These are phyloP conservation scores for Candida tammaniensis DNA, from an alignment of 805 yeast genomes.

Conservation along the genomic window DNA sequence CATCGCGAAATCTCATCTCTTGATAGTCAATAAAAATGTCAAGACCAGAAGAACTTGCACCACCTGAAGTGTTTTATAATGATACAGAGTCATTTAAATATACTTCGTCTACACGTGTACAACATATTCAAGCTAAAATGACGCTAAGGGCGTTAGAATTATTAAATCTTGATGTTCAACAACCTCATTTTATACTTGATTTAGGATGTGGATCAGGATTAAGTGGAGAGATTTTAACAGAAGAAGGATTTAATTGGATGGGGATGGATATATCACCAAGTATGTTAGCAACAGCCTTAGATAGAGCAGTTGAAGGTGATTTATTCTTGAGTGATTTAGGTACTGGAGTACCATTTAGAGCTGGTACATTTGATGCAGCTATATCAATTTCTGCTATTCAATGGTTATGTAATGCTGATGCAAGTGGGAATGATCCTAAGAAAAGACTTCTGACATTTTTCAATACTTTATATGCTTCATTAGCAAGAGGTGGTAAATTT, in stretches of 20 bases:
- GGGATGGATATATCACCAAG: conserved; percentile 97
- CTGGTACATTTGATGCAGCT: conserved; percentile 96
- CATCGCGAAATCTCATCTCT: conserved; percentile 1
- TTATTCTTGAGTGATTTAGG: conserved; percentile 91
- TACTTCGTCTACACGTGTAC: conserved; percentile 92
- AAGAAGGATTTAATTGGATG: conserved; percentile 92
- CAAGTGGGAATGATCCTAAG: conserved; percentile 77
- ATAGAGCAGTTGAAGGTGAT: conserved; percentile 92
- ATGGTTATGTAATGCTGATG: conserved; percentile 97
- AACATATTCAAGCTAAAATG: conserved; percentile 98
- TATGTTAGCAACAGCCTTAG: conserved; percentile 93
- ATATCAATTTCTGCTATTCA: conserved; percentile 93
- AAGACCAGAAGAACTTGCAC: conserved; percentile 94
- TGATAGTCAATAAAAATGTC: conserved; percentile 67
- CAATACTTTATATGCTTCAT: conserved; percentile 79
- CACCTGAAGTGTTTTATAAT: conserved; percentile 93
- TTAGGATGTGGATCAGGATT: conserved; percentile 97
- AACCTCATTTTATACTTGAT: conserved; percentile 73
- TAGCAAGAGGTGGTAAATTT: conserved; percentile 93
- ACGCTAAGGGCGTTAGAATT: conserved; percentile 89
- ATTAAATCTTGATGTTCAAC: conserved; percentile 62
- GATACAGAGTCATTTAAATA: conserved; percentile 87
- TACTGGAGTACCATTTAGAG: conserved; percentile 87
- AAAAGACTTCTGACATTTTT: conserved; percentile 77
- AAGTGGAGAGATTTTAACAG: conserved; percentile 88